Percentiles rank a stretch among this genome's conserved stretches.
These are phyloP conservation scores for Cardiospermum halicacabum DNA, from an alignment of 345 rosid species.

Conservation along the genomic window DNA sequence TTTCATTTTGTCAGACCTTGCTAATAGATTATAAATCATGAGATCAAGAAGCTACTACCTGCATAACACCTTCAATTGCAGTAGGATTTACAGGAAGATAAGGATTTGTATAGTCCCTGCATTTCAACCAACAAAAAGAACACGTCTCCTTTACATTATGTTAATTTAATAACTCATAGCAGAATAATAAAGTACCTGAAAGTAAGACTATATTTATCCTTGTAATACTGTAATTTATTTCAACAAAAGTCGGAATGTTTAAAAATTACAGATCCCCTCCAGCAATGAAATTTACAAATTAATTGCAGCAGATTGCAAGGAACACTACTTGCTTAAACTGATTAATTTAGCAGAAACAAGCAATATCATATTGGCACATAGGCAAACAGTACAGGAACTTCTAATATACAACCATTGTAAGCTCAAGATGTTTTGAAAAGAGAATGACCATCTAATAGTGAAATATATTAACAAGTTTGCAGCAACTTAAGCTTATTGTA, in stretches of 20 bases:
- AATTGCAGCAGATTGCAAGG: not conserved
- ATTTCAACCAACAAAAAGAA: slow-evolving; percentile 16
- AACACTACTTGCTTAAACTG: not conserved
- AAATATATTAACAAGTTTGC: not conserved
- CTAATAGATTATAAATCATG: slow-evolving; percentile 3
- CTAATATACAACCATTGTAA: not conserved
- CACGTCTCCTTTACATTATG: slow-evolving; percentile 1
- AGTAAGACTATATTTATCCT: not conserved
- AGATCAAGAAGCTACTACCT: slow-evolving; percentile 41
- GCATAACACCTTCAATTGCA: slow-evolving; percentile 78
- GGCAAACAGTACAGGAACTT: not conserved
- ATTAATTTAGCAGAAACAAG: not conserved
- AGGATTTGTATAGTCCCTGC: slow-evolving; percentile 95
- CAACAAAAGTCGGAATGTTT: not conserved
- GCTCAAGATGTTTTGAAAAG: not conserved
- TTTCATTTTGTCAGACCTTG: slow-evolving; percentile 19
- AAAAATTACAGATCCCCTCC: not conserved
- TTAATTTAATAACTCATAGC: slow-evolving; percentile 1
- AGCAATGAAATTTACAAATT: not conserved
- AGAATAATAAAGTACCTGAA: not conserved
- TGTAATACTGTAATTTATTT: not conserved
- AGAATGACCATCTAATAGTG: not conserved
- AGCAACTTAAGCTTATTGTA: not conserved
- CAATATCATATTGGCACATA: not conserved
- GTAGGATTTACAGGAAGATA: slow-evolving; percentile 96